These are phyloP conservation scores for Blastobotrys raffinosifermentans DNA, from an alignment of 1,139 yeast species.

Conservation along the genomic window DNA sequence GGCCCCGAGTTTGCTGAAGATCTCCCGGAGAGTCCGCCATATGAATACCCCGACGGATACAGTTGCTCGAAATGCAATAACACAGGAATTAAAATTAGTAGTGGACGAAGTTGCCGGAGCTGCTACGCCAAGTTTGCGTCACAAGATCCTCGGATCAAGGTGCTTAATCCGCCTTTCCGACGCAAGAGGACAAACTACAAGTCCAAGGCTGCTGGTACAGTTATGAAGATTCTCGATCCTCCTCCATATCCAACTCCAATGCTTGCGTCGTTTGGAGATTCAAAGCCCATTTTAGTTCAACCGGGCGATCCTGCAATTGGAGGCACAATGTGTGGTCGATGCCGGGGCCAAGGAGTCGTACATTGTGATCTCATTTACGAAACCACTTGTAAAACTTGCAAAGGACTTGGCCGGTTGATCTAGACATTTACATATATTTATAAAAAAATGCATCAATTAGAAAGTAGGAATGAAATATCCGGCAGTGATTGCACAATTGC, in stretches of 20 bases:
- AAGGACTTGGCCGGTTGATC: constrained; percentile 56
- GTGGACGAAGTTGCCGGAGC: constrained; percentile 60
- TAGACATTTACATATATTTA: constrained; percentile 4
- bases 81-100: constrained; percentile 63
- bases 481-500: constrained; percentile 23
- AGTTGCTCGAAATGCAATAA: constrained; percentile 68
- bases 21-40: constrained; percentile 43
- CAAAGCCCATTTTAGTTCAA: constrained; percentile 43
- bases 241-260: constrained; percentile 4
- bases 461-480: constrained; percentile 21
- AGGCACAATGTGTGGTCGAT: constrained; percentile 69
- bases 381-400: constrained; percentile 40
- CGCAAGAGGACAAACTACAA: not conserved
- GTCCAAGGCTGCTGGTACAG: not conserved
- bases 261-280: constrained; percentile 11
- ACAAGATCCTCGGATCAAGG: constrained; percentile 17
- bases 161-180: constrained; percentile 8
- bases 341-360: constrained; percentile 64
- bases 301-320: constrained; percentile 89
- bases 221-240: constrained; percentile 4
- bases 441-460: not conserved
- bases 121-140: constrained; percentile 67
- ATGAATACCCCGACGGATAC: constrained; percentile 58
- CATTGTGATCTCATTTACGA: constrained; percentile 30
- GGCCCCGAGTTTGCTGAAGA: constrained; percentile 7